phyloP scores from a whole-genome alignment of 768 basidiomycete species.

The Antrodiella citrinella region DNA sequence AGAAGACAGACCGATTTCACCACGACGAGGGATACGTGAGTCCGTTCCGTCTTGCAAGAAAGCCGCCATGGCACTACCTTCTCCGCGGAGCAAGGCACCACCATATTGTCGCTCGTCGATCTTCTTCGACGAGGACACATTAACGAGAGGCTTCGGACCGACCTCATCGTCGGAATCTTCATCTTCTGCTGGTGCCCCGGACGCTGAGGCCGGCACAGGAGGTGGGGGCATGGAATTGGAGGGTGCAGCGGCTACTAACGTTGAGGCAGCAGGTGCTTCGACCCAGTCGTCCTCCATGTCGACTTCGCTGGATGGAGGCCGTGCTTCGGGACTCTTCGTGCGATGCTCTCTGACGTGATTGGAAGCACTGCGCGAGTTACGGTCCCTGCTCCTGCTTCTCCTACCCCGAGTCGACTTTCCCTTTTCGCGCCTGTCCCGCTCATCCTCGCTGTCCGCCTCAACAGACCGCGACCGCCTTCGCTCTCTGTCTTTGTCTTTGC shows the following conservation, averaged over 20 bases:
- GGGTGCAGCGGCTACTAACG: conserved; percentile 20
- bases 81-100: conserved; percentile 83
- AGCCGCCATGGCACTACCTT: conserved; percentile 97
- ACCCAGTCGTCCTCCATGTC: conserved; percentile 58
- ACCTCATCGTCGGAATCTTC: conserved; percentile 60
- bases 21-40: conserved; percentile 91
- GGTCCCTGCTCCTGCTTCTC: conserved; percentile 18
- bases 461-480: conserved; percentile 25
- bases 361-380: conserved; percentile 10
- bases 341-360: conserved; percentile 11
- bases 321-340: conserved; percentile 23
- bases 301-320: conserved; percentile 11
- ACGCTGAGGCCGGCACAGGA: conserved; percentile 1
- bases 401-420: too few species aligned
- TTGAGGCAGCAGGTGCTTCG: conserved; percentile 38
- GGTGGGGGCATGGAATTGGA: conserved; percentile 12
- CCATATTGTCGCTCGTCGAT: conserved; percentile 84
- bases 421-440: conserved; percentile 24
- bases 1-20: conserved; percentile 92
- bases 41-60: conserved; percentile 81
- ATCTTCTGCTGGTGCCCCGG: conserved; percentile 17
- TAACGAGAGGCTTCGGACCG: conserved; percentile 66
- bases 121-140: conserved; percentile 33
- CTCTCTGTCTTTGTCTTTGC: conserved; percentile 36
- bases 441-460: conserved; percentile 31